Base-by-base conservation (phyloP, 2,329 filamentous ascomycete genomes). In the Chaetomiaceae sp. region DNA sequence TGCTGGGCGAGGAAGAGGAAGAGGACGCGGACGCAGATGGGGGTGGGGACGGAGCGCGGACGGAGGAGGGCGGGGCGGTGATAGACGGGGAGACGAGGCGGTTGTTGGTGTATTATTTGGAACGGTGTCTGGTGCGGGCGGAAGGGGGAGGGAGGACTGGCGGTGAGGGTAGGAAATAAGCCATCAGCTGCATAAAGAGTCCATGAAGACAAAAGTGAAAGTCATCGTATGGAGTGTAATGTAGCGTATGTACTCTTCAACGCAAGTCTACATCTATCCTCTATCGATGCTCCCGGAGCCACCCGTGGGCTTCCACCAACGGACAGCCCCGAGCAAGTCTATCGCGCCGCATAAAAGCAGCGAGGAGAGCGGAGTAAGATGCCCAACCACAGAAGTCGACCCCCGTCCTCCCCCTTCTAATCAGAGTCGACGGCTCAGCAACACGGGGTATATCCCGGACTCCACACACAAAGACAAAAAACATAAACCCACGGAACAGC, bases 61-160 rank as follows among this genome's bases (percentile, higher is more conserved):
- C 29, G 29, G 17, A 27, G n/a, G 22, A 18, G 11, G 20, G 7
- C n/a, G 26, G 24, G 26, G 18, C 4, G 6, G 30, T 29, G 11
- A 29, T 78, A 11, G 74, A 78, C 20, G 50, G 51, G 3, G 74
- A 77, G 37, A 68, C 70, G 6, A 59, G 59, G 38, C 57, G 59
- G 36, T 45, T 70, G 37, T 53, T 79, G 34, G 45, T 49, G 34
- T 59, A 64, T 29, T 79, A 79, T 42, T 62, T 69, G 53, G 53
- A 40, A 18, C 71, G 62, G 54, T 75, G 73, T 48, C 53, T 50
- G 9, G 58, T 35, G 45, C 39, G 36, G 37, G 20, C 6, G 27
- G 36, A n/a, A 10, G 38, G 19, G 38, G 29, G 12, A 22, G 9
- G 6, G n/a, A n/a, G n/a, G n/a, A n/a, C n/a, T n/a, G n/a, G n/a